phyloP scores from a whole-genome alignment of 169 alveolate species.

The Eimeria brunetti region DNA sequence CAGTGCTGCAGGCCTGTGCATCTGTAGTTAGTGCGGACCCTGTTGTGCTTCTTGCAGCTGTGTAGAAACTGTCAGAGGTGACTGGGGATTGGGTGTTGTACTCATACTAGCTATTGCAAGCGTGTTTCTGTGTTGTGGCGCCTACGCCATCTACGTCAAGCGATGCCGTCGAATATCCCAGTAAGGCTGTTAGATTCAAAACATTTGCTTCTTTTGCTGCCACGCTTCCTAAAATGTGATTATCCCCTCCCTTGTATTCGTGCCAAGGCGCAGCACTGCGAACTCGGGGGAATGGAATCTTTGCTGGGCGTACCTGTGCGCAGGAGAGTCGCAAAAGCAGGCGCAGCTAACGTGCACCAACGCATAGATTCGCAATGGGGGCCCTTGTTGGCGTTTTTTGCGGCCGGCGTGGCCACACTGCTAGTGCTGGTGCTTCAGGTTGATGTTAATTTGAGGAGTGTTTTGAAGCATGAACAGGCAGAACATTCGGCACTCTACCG shows the following conservation, averaged over 20 bases:
- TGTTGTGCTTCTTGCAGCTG: constrained; percentile 56
- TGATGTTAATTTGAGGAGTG: constrained; percentile 20
- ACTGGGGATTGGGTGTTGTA: constrained; percentile 53
- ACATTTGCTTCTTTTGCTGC: not conserved
- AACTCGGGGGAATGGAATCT: not conserved
- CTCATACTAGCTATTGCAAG: constrained; percentile 48
- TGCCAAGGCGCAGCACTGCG: not conserved
- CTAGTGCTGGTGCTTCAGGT: constrained; percentile 43
- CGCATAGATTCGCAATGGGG: constrained; percentile 63
- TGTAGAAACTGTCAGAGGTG: constrained; percentile 40
- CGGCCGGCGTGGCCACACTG: constrained; percentile 60
- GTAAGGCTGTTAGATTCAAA: not conserved
- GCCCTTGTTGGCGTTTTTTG: constrained; percentile 43
- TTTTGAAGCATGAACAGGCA: constrained; percentile 23
- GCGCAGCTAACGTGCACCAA: constrained; percentile 48
- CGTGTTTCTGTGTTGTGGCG: constrained; percentile 50
- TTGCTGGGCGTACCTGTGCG: not conserved
- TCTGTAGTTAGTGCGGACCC: not conserved
- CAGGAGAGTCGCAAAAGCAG: constrained; percentile 67
- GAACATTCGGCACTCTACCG: constrained; percentile 5
- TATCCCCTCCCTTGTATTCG: not conserved
- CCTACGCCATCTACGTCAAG: constrained; percentile 46
- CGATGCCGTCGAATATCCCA: constrained; percentile 68
- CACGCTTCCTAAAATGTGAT: not conserved
- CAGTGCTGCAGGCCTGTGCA: not conserved